Base-by-base conservation (phyloP, 1,284 basidiomycete genomes). In the Moesziomyces sp. region DNA sequence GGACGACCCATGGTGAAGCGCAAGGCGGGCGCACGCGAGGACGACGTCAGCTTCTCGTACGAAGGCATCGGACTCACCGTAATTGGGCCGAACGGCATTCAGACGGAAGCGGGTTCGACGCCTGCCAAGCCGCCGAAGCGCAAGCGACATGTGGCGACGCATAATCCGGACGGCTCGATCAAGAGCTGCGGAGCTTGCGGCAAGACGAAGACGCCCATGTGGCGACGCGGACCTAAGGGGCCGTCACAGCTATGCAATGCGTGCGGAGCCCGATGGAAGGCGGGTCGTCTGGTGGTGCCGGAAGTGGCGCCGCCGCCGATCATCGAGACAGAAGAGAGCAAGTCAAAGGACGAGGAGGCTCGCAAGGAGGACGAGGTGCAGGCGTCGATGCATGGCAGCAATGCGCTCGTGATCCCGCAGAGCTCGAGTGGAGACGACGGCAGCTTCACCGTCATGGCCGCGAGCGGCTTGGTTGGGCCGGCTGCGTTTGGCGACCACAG, bases 121-220 rank as follows among this genome's bases (percentile, higher is more conserved):
- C 59, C 67, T 14, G 47, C 60, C 40, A 75, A 70, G 53, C 74
- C 68, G 9, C 77, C 79, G 3, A 81, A 81, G 58, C 69, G 79
- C 10, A 83, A 81, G 67, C 74, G 81, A 26, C 79, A 83, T 48
- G 80, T 83, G 26, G 81, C 81, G 1, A 81, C 78, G 40, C 80
- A 81, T 70, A 83, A 83, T 42, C 77, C 81, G 16, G 81, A 83
- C 42, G 81, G 81, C 35, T 76, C 72, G 23, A 63, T 80, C 67
- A 83, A 83, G 70, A 77, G 78, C 52, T 83, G 81, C 50, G 77
- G 77, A 11, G 78, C 80, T 2, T 83, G 81, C 47, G 79, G 78
- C 24, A 81, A 81, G 57, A 80, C 74, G 48, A 78, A 79, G 64
- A 83, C 81, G 40, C 81, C 81, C 26, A 81, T 83, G 80, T 83